A percentile compares a stretch with the other conserved stretches of the same genome.
phyloP scores from a whole-genome alignment of 805 yeast species.

The Metschnikowia gruessii region DNA sequence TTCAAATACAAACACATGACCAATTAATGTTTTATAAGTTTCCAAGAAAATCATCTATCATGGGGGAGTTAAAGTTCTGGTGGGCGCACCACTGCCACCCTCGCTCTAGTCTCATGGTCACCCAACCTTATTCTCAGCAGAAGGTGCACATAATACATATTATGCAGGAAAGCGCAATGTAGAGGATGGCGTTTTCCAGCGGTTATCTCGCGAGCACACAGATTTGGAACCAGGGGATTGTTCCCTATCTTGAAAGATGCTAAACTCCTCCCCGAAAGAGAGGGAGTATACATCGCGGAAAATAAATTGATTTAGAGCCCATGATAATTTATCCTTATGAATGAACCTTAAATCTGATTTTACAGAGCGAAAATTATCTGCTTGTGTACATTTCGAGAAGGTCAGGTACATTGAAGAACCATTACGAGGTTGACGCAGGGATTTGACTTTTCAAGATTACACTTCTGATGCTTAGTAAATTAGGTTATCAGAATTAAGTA shows the following conservation, averaged over 20 bases:
- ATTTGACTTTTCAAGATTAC: constrained; percentile 1
- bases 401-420: neutral
- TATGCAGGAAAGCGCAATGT: neutral
- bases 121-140: neutral
- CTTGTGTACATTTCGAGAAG: neutral
- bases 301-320: no score
- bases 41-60: no score
- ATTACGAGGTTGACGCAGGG: constrained; percentile 1
- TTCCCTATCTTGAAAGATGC: neutral
- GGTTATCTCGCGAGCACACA: neutral
- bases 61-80: neutral
- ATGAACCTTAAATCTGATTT: no score
- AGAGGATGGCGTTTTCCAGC: neutral
- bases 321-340: no score
- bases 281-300: no score
- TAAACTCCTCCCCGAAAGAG: no score
- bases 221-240: neutral
- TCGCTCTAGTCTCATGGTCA: neutral
- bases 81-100: neutral
- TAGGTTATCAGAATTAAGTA: neutral
- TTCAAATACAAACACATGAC: no score
- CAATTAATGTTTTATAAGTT: no score
- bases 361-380: neutral
- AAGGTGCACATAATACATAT: neutral
- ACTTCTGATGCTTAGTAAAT: neutral